Evolutionary conservation across 2,329 filamentous ascomycete species (phyloP).

Genomic region (Pseudogymnoascus sp.): DNA sequence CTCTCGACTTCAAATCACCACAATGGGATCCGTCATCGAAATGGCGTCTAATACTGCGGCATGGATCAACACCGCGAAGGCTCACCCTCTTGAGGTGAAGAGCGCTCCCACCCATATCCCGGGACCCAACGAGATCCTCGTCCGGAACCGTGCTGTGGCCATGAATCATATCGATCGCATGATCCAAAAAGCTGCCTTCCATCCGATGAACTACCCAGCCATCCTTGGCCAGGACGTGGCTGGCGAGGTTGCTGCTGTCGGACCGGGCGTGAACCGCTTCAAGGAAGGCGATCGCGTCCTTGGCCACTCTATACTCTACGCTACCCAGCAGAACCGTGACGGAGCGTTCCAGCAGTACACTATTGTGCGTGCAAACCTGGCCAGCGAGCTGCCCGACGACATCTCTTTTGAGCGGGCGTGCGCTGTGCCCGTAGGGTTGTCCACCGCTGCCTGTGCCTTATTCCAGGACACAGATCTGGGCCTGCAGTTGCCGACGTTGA

Average conservation of each 20-base stretch:
- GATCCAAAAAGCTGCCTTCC: constrained; percentile 26
- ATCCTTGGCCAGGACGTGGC: constrained; percentile 47
- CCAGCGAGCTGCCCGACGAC: constrained; percentile 22
- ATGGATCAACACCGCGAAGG: not conserved
- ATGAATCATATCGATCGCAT: constrained; percentile 30
- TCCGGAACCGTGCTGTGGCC: constrained; percentile 28
- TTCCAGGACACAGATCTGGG: too few relatives aligned
- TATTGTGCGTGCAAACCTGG: constrained; percentile 19
- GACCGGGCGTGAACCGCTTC: constrained; percentile 39
- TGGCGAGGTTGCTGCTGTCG: constrained; percentile 45
- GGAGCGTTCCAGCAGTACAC: constrained; percentile 27
- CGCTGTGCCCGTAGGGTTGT: constrained; percentile 27
- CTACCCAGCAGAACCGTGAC: constrained; percentile 20
- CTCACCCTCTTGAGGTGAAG: constrained; percentile 14
- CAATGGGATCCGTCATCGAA: too few relatives aligned
- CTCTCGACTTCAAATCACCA: too few relatives aligned
- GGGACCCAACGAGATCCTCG: constrained; percentile 22
- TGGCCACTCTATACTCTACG: constrained; percentile 21
- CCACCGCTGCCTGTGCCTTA: constrained; percentile 20
- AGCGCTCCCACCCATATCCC: constrained; percentile 14
- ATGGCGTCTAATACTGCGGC: too few relatives aligned
- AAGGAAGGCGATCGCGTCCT: constrained; percentile 45
- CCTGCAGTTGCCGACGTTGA: too few relatives aligned
- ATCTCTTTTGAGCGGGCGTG: constrained; percentile 26
- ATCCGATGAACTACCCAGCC: constrained; percentile 23